These are phyloP conservation scores for Kwoniella dendrophila DNA, from an alignment of 768 basidiomycete genomes.

Conservation along the genomic window DNA sequence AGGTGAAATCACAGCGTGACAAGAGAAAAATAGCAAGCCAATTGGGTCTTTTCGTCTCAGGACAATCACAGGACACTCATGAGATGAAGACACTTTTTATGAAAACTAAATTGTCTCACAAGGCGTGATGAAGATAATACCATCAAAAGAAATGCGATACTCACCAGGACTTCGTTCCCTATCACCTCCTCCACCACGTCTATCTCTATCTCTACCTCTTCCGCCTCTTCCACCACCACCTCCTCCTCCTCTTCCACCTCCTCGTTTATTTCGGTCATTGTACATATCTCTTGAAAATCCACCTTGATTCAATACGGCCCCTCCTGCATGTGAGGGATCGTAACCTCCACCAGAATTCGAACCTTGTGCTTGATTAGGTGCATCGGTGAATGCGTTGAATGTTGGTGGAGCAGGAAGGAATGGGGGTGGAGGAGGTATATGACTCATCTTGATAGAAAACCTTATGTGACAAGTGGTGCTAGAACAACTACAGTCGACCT, in stretches of 20 bases:
- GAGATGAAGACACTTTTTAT: too few species aligned
- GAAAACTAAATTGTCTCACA: slow-evolving; percentile 47
- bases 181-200: slow-evolving; percentile 60
- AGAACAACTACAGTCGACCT: too few species aligned
- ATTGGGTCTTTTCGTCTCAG: too few species aligned
- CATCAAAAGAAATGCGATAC: slow-evolving; percentile 60
- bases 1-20: too few species aligned
- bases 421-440: slow-evolving; percentile 22
- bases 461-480: too few species aligned
- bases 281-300: slow-evolving; percentile 5
- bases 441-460: slow-evolving; percentile 23
- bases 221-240: slow-evolving; percentile 3
- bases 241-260: slow-evolving; percentile 9
- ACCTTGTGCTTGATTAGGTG: background rate
- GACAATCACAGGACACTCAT: too few species aligned
- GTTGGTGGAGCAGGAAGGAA: slow-evolving; percentile 19
- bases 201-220: slow-evolving; percentile 4
- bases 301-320: background rate
- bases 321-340: background rate
- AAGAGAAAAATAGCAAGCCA: too few species aligned
- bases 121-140: slow-evolving; percentile 61
- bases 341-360: background rate
- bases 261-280: slow-evolving; percentile 3
- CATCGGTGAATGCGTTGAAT: slow-evolving; percentile 5
- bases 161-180: slow-evolving; percentile 58